Evolutionary conservation across 2,329 filamentous ascomycete genomes (phyloP).

Genomic region (Talaromyces sp.): DNA sequence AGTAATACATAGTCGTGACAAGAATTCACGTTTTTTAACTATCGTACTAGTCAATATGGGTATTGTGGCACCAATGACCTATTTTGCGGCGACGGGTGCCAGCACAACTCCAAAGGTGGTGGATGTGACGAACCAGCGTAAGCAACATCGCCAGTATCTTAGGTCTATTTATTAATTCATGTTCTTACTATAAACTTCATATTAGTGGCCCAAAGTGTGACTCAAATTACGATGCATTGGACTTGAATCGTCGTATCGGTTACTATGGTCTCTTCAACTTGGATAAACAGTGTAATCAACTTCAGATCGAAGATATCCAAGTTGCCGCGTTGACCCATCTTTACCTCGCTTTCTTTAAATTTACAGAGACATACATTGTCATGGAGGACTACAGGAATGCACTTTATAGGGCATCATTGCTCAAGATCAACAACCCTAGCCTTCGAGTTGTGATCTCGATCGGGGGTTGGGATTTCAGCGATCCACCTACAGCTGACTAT

Average conservation of each 20-base stretch:
- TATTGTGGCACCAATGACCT: constrained; percentile 9
- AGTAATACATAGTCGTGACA: neutral
- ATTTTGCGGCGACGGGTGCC: constrained; percentile 10
- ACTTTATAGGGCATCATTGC: neutral
- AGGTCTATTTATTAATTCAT: constrained; percentile 21
- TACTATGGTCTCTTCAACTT: neutral
- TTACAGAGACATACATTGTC: neutral
- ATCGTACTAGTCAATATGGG: neutral
- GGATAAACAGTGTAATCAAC: neutral
- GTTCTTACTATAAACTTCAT: constrained; percentile 9
- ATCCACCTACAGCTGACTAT: constrained; percentile 1
- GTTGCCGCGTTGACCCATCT: neutral
- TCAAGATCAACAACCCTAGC: constrained; percentile 5
- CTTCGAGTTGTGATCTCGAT: constrained; percentile 28
- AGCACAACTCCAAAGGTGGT: constrained; percentile 1
- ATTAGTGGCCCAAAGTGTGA: neutral
- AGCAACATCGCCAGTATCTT: neutral
- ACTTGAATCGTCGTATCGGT: neutral
- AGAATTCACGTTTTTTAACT: neutral
- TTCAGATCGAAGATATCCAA: neutral
- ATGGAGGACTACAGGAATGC: neutral
- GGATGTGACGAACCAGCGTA: neutral
- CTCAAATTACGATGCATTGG: constrained; percentile 11
- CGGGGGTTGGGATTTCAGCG: constrained; percentile 13
- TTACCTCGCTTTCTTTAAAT: neutral